These are phyloP conservation scores for Sanghuangporus weigelae DNA, from an alignment of 1,284 basidiomycete genomes.

Conservation along the genomic window DNA sequence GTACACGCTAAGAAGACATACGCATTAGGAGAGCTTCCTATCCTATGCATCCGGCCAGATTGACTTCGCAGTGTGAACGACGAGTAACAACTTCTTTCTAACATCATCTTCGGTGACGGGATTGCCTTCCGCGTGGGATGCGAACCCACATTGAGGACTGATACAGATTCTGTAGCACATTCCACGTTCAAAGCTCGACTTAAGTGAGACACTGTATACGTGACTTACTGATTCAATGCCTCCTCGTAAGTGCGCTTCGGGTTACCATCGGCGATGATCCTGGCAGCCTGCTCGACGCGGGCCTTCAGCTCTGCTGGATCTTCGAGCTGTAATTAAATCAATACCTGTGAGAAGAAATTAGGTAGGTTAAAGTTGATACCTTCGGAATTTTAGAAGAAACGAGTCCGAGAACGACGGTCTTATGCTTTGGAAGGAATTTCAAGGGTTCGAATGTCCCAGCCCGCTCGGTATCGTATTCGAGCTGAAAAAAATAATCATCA, in stretches of 20 bases:
- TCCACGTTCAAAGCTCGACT: neutral
- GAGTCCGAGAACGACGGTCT: constrained; percentile 68
- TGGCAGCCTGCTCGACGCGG: constrained; percentile 62
- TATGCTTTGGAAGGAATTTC: constrained; percentile 58
- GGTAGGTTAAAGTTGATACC: constrained; percentile 27
- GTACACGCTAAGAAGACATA: too few relatives aligned
- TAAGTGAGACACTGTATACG: neutral
- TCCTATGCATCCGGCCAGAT: constrained; percentile 18
- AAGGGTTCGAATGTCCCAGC: constrained; percentile 70
- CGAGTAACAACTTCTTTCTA: constrained; percentile 26
- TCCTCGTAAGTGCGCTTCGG: constrained; percentile 47
- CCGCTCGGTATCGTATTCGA: constrained; percentile 76
- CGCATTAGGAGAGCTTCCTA: too few relatives aligned
- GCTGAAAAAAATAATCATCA: constrained; percentile 28
- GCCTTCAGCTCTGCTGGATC: constrained; percentile 50
- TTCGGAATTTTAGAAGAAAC: constrained; percentile 67
- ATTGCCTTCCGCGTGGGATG: constrained; percentile 28
- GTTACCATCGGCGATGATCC: constrained; percentile 47
- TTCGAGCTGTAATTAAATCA: constrained; percentile 43
- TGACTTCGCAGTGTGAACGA: constrained; percentile 24
- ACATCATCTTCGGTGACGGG: constrained; percentile 26
- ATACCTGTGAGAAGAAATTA: neutral
- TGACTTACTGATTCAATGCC: constrained; percentile 55
- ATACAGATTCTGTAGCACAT: constrained; percentile 23
- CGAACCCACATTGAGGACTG: constrained; percentile 34